Conservation (phyloP, 441 rosid species). For the Macaranga tanarius region DNA sequence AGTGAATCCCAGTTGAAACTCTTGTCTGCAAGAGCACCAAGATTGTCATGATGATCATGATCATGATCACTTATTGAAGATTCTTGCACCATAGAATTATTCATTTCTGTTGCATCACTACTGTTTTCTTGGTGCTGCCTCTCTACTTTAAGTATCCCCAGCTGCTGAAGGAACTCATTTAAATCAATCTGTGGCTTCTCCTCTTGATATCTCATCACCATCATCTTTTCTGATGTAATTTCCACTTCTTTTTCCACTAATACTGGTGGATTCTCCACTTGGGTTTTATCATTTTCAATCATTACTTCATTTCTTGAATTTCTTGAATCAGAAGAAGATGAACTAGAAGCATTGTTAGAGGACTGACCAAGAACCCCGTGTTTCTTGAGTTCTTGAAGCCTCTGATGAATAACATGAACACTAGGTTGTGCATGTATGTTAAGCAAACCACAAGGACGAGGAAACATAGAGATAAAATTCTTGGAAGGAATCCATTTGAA, state of each 20-base stretch:
- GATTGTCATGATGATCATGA: slow-evolving; percentile 32
- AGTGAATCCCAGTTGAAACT: slow-evolving; percentile 74
- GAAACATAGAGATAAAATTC: slow-evolving; percentile 81
- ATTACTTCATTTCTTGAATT: slow-evolving; percentile 38
- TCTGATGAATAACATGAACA: slow-evolving; percentile 81
- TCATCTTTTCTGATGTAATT: slow-evolving; percentile 29
- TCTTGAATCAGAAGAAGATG: slow-evolving; percentile 50
- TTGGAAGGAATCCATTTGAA: slow-evolving; percentile 90
- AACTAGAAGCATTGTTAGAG: slow-evolving; percentile 30
- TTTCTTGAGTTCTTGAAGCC: slow-evolving; percentile 79
- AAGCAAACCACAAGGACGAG: slow-evolving; percentile 73
- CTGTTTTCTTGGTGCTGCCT: slow-evolving; percentile 26
- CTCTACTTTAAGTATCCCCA: slow-evolving; percentile 64
- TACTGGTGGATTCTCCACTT: slow-evolving; percentile 15
- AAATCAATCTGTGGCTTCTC: slow-evolving; percentile 87
- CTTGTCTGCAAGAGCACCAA: slow-evolving; percentile 38
- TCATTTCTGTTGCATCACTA: slow-evolving; percentile 28
- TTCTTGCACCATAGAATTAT: slow-evolving; percentile 32
- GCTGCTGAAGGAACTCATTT: slow-evolving; percentile 86
- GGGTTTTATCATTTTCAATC: slow-evolving; percentile 23
- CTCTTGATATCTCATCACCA: slow-evolving; percentile 24
- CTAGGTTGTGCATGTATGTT: slow-evolving; percentile 86
- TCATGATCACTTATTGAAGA: slow-evolving; percentile 37
- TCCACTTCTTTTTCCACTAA: slow-evolving; percentile 36
- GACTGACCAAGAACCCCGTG: slow-evolving; percentile 39